Base-by-base conservation (phyloP, 139 green algal species). In the Limnomonas spitsbergensis region DNA sequence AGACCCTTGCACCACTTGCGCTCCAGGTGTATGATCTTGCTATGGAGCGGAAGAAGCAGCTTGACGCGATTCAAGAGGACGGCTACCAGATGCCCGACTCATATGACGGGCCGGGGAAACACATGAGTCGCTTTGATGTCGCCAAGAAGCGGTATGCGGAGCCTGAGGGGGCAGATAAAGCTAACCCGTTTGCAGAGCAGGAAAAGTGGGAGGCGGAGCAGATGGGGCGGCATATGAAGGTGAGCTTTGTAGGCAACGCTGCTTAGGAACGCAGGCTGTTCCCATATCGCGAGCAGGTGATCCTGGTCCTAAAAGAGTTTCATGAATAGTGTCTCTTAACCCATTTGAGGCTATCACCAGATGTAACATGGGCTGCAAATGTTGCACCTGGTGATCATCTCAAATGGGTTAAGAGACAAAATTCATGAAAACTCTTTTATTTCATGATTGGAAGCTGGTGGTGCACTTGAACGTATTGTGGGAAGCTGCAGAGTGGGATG, bases 181-280 rank as follows among this genome's bases (percentile, higher is more conserved):
- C 90, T 32, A 89, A 89, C 40, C 88, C 90, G 7, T 91, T 89
- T 84, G 88, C 86, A 75, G 94, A 98, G 84, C 93, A 98, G 85
- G 94, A 97, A 79, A 85, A 86, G 40, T 98, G 94, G 91, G 96
- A 99, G 89, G 77, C 80, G 4, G 89, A 97, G 73, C 96, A 98
- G 87, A 88, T 94, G 27, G 78, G 77, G 26, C 89, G 90, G 47
- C 82, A 75, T 36, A 73, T 90, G 53, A 78, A 80, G 24, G 83
- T 80, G 4, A 90, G 90, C n/a, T 69, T 75, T 71, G 27, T 37
- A 6, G 24, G 20, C 20, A 61, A 61, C 47, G 14, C 47, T 61
- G 20, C 47, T 20, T 61, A 38, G 47, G 9, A 9, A 56, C 9
- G 47, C 20, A 20, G 9, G 20, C 47, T n/a, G 9, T 9, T 56